Evolutionary conservation across 2,329 filamentous ascomycete genomes (phyloP).

Genomic region (Alternaria metachromatica): DNA sequence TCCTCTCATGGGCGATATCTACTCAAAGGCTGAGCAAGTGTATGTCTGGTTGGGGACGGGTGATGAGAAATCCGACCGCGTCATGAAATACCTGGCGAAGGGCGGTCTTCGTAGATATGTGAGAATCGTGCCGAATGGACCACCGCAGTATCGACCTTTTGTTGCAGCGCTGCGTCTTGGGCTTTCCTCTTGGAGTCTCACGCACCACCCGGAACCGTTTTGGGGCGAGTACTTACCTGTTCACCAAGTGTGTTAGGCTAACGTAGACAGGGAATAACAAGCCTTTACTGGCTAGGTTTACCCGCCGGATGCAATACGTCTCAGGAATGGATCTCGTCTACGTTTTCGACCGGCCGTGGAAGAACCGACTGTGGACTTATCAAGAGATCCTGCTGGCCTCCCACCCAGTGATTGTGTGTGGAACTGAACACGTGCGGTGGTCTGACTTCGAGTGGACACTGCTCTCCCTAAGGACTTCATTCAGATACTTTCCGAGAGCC

Average conservation of each 20-base stretch:
- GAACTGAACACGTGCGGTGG: background rate
- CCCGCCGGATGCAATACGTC: background rate
- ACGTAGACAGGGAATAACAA: background rate
- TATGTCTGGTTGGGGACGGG: background rate
- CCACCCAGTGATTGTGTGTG: background rate
- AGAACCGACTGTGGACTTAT: background rate
- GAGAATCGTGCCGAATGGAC: fast-evolving
- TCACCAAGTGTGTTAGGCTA: background rate
- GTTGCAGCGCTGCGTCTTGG: background rate
- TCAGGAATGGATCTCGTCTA: background rate
- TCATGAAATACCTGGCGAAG: background rate
- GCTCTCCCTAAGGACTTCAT: fast-evolving
- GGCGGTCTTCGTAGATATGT: background rate
- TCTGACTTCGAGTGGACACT: background rate
- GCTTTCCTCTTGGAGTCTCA: background rate
- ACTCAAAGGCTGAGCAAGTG: background rate
- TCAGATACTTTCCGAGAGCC: background rate
- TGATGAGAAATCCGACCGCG: background rate
- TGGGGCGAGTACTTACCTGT: background rate
- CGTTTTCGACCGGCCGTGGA: background rate
- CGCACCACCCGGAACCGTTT: background rate
- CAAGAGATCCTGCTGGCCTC: background rate
- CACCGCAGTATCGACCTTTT: background rate
- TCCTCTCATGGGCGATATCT: background rate
- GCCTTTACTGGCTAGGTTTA: background rate